Conservation (phyloP, 2,329 filamentous ascomycete species). For the Pestalotiopsis sp. region DNA sequence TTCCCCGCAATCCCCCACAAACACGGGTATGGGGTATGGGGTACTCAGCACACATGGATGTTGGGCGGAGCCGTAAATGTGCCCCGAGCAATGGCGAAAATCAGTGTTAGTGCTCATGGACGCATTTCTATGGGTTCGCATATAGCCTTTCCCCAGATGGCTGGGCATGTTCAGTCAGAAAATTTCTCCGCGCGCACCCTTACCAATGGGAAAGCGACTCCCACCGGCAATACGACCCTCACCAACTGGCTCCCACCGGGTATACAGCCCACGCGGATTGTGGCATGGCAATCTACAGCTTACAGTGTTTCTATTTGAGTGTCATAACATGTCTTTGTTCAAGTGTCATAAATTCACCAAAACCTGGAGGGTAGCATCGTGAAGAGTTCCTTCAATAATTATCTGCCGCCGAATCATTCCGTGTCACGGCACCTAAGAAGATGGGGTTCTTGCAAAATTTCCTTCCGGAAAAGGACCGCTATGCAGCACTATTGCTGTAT, state of each 20-base stretch:
- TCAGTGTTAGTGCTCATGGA: neutral
- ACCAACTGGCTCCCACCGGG: neutral
- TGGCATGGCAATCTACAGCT: neutral
- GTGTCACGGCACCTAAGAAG: neutral
- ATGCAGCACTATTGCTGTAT: slow-evolving; percentile 3
- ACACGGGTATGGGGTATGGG: neutral
- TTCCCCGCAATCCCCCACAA: neutral
- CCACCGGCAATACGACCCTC: neutral
- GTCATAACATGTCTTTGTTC: neutral
- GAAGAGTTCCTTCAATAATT: neutral
- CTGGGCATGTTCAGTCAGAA: neutral
- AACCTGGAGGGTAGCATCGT: neutral
- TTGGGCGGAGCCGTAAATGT: neutral
- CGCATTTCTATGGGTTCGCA: neutral
- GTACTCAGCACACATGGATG: no score
- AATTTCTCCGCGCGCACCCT: neutral
- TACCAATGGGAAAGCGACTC: neutral
- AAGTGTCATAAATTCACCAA: neutral
- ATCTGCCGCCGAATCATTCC: neutral
- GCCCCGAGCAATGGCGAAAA: neutral
- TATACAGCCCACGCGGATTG: neutral
- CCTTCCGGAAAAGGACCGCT: slow-evolving; percentile 1
- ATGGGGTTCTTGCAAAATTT: slow-evolving; percentile 1
- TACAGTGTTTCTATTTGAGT: neutral
- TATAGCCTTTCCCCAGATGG: neutral